These are phyloP conservation scores for Schizopora paradoxa DNA, from an alignment of 1,284 basidiomycete genomes.

Conservation along the genomic window DNA sequence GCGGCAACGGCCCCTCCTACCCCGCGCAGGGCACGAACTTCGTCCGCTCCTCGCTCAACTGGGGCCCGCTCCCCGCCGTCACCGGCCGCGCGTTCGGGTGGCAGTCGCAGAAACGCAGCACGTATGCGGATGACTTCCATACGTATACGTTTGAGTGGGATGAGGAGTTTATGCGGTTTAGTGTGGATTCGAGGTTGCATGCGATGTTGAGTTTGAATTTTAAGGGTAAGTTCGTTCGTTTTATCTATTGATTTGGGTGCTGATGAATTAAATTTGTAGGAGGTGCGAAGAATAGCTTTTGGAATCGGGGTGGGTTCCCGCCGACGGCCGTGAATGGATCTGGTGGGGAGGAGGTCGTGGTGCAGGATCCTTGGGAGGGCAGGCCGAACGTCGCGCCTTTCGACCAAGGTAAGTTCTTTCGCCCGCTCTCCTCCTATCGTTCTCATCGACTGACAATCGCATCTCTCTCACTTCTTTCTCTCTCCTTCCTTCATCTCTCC, in stretches of 20 bases:
- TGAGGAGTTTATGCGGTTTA: conserved; percentile 30
- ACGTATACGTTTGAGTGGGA: conserved; percentile 42
- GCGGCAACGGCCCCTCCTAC: conserved; percentile 14
- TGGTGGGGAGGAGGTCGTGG: conserved; percentile 27
- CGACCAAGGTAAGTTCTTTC: conserved; percentile 42
- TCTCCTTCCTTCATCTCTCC: conserved; percentile 12
- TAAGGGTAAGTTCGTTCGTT: conserved; percentile 38
- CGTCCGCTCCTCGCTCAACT: conserved; percentile 34
- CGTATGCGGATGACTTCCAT: conserved; percentile 34
- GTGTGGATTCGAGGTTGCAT: conserved; percentile 12
- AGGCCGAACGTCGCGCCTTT: conserved; percentile 35
- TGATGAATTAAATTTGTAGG: too few species aligned
- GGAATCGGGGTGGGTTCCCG: conserved; percentile 34
- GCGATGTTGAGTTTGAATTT: conserved; percentile 27
- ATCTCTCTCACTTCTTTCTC: too few species aligned
- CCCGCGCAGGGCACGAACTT: conserved; percentile 28
- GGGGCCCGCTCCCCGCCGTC: conserved; percentile 31
- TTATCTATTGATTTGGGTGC: too few species aligned
- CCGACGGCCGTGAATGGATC: conserved; percentile 30
- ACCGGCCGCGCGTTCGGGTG: conserved; percentile 34
- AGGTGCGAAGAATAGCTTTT: conserved; percentile 29
- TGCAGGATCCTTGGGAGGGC: conserved; percentile 27
- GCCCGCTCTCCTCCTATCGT: too few species aligned
- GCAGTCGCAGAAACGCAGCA: conserved; percentile 32
- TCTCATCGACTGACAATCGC: too few species aligned